Evolutionary conservation across 1,284 basidiomycete species (phyloP), one percentile per base, ranked within the genome.

Genomic region (Ceratobasidium papillatum): DNA sequence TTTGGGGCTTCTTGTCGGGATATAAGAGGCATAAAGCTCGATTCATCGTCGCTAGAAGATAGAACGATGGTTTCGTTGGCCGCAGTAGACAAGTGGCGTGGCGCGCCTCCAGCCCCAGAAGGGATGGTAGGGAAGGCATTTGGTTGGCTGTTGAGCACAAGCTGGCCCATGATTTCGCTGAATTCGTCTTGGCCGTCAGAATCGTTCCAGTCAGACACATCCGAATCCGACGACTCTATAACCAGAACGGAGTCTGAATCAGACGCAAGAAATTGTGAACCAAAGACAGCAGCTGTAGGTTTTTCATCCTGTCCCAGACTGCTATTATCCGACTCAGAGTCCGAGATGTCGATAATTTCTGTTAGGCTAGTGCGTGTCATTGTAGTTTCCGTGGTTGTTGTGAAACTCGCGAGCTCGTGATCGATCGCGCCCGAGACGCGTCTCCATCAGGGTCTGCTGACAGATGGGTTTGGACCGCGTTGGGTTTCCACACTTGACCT

Each of bases 161-260:
- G 41, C 12, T 30, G 62, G 0, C n/a, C 62, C 17, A 64, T 9
- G 19, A 49, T 19, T 32, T 19, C 3, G n/a, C 12, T 19, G 27
- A 64, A n/a, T 49, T 64, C 59, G 12, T 17, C 52, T 4, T 3
- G 9, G 9, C 22, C n/a, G 49, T 52, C 25, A 1, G 49, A 56
- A 27, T 32, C 27, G 56, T 32, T 58, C 56, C 32, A 22, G 19
- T 49, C 27, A 32, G 22, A 38, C n/a, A 41, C 59, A 1, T 73
- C 69, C 11, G 69, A 73, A 58, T 73, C 69, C 38, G 58, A 62
- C 3, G 69, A 73, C 4, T 73, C 69, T 11, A 73, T 62, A 27
- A 73, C 47, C 41, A 73, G 49, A 25, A 62, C 32, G 19, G 56
- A 36, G 30, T 73, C 49, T 7, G 64, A 66, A 12, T 2, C 49